These are phyloP conservation scores for Crucibulum laeve DNA, from an alignment of 768 basidiomycete species.

Conservation along the genomic window DNA sequence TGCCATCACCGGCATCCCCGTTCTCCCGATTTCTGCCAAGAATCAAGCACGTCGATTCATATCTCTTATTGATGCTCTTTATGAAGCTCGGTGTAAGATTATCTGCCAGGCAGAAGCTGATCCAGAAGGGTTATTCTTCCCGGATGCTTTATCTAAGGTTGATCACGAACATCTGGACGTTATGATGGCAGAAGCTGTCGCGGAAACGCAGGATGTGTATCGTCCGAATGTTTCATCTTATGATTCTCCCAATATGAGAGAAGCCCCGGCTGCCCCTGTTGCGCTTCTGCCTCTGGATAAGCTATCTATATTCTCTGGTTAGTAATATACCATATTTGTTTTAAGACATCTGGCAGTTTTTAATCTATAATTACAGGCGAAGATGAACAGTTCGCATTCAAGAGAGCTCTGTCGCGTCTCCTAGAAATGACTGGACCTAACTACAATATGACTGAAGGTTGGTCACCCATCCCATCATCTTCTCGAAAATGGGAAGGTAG, in stretches of 20 bases:
- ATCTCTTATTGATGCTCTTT: constrained; percentile 56
- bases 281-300: constrained; percentile 31
- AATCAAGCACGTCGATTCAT: constrained; percentile 59
- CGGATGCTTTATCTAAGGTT: constrained; percentile 29
- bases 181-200: constrained; percentile 41
- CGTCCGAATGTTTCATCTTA: constrained; percentile 55
- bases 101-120: constrained; percentile 33
- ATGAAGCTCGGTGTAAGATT: constrained; percentile 35
- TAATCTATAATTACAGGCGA: constrained; percentile 28
- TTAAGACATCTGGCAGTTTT: neutral
- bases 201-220: constrained; percentile 44
- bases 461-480: constrained; percentile 28
- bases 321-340: no score
- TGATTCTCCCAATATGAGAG: constrained; percentile 28
- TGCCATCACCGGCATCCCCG: constrained; percentile 32
- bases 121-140: constrained; percentile 50
- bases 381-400: constrained; percentile 62
- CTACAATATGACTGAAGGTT: constrained; percentile 25
- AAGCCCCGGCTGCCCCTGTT: constrained; percentile 10
- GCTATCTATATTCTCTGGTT: constrained; percentile 48
- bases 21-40: constrained; percentile 45
- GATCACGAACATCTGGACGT: constrained; percentile 18
- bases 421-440: constrained; percentile 48
- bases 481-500: constrained; percentile 12
- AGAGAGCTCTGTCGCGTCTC: constrained; percentile 54